Evolutionary conservation across 805 yeast genomes (phyloP), one percentile per base, ranked within the genome.

Genomic region (Babjeviella inositovora): DNA sequence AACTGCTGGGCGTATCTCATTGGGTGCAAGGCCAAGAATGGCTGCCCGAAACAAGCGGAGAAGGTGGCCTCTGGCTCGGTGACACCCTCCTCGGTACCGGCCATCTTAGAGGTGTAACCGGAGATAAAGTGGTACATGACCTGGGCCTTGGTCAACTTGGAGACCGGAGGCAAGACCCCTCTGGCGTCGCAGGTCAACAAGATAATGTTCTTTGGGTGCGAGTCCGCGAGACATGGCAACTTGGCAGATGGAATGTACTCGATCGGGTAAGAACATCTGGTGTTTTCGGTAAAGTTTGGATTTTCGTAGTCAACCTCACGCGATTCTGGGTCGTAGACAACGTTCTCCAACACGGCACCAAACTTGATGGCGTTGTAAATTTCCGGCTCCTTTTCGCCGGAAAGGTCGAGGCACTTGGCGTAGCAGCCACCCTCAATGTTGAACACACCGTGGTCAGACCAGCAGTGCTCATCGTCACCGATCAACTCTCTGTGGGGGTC

Each of bases 371-470:
- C 92, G 53, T 82, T 70, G 68, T 72, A 90, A 50, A 87, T 87
- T 60, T 87, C 98, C 24, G 98, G 98, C 63, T 87, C 98, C 57
- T 77, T 87, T 57, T 81, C 96, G 34, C 62, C 74, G 24, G 81
- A 59, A 35, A 87, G 64, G 43, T 81, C 94, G 35, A 87, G 62
- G 62, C 96, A 85, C 60, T 87, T 87, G 43, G 97, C 97, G 62
- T 87, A 87, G 64, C 98, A 87, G 36, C 98, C 98, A 54, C 98
- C 98, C 62, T 87, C 98, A 43, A 87, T 85, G 70, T 90, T 90
- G 74, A 87, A 87, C 29, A 87, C 96, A 59, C 98, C 98, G 38
- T 77, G 62, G 54, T 87, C 93, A 11, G 96, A 80, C 98, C 98
- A 87, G 63, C 97, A 87, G 62, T 87, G 98, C 61, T 87, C 98